Percentiles rank a stretch among this genome's conserved stretches.
phyloP scores from a whole-genome alignment of 371 early-diverging fungal genomes.

The Dinochytrium kinnereticum region DNA sequence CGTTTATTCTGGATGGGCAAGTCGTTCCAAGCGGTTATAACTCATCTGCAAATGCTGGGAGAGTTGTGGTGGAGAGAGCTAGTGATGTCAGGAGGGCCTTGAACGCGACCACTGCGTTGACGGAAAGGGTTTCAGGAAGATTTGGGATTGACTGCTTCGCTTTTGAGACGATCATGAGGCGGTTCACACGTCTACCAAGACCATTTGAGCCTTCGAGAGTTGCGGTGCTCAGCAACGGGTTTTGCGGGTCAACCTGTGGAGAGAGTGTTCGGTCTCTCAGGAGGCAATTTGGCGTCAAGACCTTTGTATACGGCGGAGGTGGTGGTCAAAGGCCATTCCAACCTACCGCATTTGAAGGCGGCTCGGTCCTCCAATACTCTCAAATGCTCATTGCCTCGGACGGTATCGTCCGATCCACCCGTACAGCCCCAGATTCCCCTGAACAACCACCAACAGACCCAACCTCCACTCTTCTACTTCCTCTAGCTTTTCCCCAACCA shows the following conservation, averaged over 20 bases:
- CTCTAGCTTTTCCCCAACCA: neutral
- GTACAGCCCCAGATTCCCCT: neutral
- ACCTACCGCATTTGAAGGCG: slow-evolving; percentile 30
- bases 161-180: neutral
- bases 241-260: slow-evolving; percentile 46
- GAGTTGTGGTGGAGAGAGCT: neutral
- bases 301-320: slow-evolving; percentile 32
- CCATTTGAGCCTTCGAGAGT: slow-evolving; percentile 13
- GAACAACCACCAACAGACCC: neutral
- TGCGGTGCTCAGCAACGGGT: slow-evolving; percentile 39
- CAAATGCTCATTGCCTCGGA: neutral
- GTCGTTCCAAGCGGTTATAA: neutral
- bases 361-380: slow-evolving; percentile 12
- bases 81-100: neutral
- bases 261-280: slow-evolving; percentile 27
- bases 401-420: neutral
- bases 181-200: neutral
- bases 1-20: neutral
- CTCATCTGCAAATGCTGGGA: neutral
- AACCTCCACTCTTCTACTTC: neutral
- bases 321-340: neutral
- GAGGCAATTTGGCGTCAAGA: slow-evolving; percentile 32
- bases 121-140: neutral
- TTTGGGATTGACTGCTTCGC: neutral
- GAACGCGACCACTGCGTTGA: no score